Percentiles rank a stretch among this genome's conserved stretches.
Conservation (phyloP, 192 early-diverging fungal species). For the Mortierella hygrophila region DNA sequence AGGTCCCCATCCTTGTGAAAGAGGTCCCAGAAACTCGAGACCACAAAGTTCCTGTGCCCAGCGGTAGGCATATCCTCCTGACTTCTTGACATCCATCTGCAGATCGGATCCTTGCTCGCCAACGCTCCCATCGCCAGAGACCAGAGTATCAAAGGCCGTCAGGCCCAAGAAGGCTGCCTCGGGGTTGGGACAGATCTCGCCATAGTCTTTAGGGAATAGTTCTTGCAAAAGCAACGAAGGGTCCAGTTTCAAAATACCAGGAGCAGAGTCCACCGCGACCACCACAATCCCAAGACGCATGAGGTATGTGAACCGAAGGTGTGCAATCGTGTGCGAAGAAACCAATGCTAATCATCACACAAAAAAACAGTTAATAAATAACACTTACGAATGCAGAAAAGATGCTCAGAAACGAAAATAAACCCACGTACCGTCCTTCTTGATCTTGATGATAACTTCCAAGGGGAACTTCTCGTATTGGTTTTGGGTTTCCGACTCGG, state of each 20-base stretch:
- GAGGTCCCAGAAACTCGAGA: slow-evolving; percentile 29
- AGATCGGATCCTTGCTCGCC: slow-evolving; percentile 26
- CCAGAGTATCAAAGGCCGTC: slow-evolving; percentile 21
- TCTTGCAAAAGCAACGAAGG: slow-evolving; percentile 20
- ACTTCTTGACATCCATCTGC: slow-evolving; percentile 7
- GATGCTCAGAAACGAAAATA: not conserved
- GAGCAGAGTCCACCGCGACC: slow-evolving; percentile 30
- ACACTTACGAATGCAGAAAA: not conserved
- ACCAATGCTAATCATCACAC: slow-evolving; percentile 3
- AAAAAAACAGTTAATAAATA: not conserved
- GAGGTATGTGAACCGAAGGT: slow-evolving; percentile 27
- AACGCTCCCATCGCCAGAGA: slow-evolving; percentile 12
- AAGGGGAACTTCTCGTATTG: slow-evolving; percentile 28
- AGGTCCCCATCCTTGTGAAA: slow-evolving; percentile 30
- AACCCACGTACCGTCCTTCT: slow-evolving; percentile 27
- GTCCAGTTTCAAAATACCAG: slow-evolving; percentile 27
- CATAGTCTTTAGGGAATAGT: slow-evolving; percentile 18
- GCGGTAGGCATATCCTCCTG: slow-evolving; percentile 32
- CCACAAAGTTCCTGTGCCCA: slow-evolving; percentile 36
- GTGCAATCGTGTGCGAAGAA: slow-evolving; percentile 28
- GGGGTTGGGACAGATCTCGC: slow-evolving; percentile 28
- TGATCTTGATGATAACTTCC: slow-evolving; percentile 35
- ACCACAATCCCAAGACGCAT: slow-evolving; percentile 30
- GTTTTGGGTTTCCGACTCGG: not conserved
- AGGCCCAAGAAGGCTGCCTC: slow-evolving; percentile 32